These are phyloP conservation scores for Chalciporus piperatus DNA, from an alignment of 768 basidiomycete species.

Conservation along the genomic window DNA sequence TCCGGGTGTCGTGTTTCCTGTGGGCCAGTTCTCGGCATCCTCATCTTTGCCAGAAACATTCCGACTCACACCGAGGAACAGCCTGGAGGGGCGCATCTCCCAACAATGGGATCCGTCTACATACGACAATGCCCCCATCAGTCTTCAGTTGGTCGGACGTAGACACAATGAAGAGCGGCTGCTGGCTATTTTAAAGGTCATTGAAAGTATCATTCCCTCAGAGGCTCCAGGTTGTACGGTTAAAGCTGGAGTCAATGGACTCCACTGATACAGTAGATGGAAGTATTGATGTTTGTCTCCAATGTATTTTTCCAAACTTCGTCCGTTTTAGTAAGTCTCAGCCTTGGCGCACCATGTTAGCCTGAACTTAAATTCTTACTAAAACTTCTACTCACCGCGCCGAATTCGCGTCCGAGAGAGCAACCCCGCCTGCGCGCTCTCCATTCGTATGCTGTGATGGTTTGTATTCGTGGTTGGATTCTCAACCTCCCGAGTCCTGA, in stretches of 20 bases:
- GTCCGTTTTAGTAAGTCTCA: too few species aligned
- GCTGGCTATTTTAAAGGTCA: slow-evolving; percentile 40
- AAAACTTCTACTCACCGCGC: too few species aligned
- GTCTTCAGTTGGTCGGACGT: slow-evolving; percentile 49
- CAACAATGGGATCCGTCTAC: slow-evolving; percentile 41
- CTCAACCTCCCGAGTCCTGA: too few species aligned
- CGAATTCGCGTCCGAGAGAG: too few species aligned
- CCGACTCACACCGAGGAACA: slow-evolving; percentile 32
- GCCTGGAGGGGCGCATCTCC: slow-evolving; percentile 34
- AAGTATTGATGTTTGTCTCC: not conserved
- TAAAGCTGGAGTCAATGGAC: slow-evolving; percentile 4
- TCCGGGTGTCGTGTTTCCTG: slow-evolving; percentile 47
- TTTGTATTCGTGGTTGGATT: too few species aligned
- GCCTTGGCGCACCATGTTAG: too few species aligned
- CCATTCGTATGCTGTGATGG: too few species aligned
- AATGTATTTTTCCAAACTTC: not conserved
- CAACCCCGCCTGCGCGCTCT: too few species aligned
- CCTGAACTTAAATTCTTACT: too few species aligned
- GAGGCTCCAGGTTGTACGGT: slow-evolving; percentile 9
- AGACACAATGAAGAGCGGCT: slow-evolving; percentile 50
- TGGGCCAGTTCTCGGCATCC: slow-evolving; percentile 34
- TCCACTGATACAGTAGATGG: slow-evolving; percentile 2
- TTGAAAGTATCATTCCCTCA: slow-evolving; percentile 32
- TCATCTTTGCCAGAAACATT: slow-evolving; percentile 11
- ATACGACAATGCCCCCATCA: slow-evolving; percentile 43